These are phyloP conservation scores for Picea sitchensis DNA, from an alignment of 75 land plant genomes.

Conservation along the genomic window DNA sequence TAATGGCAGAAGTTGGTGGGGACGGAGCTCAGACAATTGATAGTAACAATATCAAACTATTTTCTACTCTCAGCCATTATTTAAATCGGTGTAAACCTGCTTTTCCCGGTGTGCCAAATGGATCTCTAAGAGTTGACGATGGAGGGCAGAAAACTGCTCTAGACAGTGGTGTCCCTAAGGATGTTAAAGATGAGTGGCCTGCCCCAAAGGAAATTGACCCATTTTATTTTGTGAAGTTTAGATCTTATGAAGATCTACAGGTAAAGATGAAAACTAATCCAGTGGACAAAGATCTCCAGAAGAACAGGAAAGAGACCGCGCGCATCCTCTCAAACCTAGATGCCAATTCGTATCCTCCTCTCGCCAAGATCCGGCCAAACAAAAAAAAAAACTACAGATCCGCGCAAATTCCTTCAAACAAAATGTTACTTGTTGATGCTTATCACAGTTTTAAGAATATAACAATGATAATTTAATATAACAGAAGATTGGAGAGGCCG, in stretches of 20 bases:
- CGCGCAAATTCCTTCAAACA: no score
- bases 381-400: no score
- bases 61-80: neutral
- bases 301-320: no score
- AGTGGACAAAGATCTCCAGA: constrained; percentile 45
- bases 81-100: constrained; percentile 18
- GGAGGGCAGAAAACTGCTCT: constrained; percentile 1
- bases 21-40: neutral
- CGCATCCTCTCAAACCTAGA: no score
- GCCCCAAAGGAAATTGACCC: constrained; percentile 18
- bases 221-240: constrained; percentile 35
- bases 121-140: constrained; percentile 10
- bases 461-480: no score
- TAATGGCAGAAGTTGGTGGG: neutral
- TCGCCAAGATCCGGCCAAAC: no score
- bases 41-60: neutral
- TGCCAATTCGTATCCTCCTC: no score
- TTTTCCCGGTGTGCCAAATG: constrained; percentile 17
- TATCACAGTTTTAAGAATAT: no score
- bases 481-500: no score
- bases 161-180: constrained; percentile 25
- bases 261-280: constrained; percentile 41
- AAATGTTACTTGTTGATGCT: no score
- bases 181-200: constrained; percentile 60
- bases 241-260: constrained; percentile 37